Evolutionary conservation across 2,329 filamentous ascomycete genomes (phyloP), one percentile per base, ranked within the genome.

Genomic region (Thelonectria rubi): DNA sequence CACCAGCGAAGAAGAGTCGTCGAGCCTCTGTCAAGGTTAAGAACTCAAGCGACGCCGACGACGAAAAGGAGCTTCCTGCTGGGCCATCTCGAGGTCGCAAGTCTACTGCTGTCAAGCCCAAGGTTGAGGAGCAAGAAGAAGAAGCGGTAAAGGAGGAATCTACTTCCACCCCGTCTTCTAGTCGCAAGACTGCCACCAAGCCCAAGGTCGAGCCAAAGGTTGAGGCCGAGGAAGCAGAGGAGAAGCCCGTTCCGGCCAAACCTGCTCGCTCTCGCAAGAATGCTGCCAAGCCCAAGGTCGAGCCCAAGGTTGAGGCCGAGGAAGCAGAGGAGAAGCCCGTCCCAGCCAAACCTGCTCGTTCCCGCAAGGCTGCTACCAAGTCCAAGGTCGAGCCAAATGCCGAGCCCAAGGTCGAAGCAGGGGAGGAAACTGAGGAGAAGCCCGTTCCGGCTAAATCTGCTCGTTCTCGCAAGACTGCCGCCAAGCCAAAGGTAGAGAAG

Each of bases 1-100:
- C 54, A 18, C 51, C 65, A 9, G 71, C 69, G 15, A 77, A 76
- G 67, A 78, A 74, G 51, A 66, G 62, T 20, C 65, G 69, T 20
- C 66, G 56, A 49, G 20, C 57, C 24, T 63, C 68, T 37, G 37
- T 54, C 34, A 49, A 62, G 48, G 32, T 14, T 34, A 34, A 34
- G 32, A 8, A 34, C 32, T 7, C 32, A 34, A 34, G 32, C 32
- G 71, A 63, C 49, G 55, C 24, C 46, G 60, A 61, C 50, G 70
- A 72, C 1, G 70, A 73, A 34, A 34, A 34, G 32, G 32, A 34
- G 32, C 10, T 34, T 14, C 74, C 74, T 65, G 18, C 32, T 14
- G 14, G 14, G 32, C 32, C 32, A 14, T 11, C 32, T 34, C 32
- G 32, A 11, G 11, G 32, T 34, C 32, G 32, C 32, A 34, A 34